Conservation (phyloP, 371 early-diverging fungal genomes). For the Circinella umbellata region DNA sequence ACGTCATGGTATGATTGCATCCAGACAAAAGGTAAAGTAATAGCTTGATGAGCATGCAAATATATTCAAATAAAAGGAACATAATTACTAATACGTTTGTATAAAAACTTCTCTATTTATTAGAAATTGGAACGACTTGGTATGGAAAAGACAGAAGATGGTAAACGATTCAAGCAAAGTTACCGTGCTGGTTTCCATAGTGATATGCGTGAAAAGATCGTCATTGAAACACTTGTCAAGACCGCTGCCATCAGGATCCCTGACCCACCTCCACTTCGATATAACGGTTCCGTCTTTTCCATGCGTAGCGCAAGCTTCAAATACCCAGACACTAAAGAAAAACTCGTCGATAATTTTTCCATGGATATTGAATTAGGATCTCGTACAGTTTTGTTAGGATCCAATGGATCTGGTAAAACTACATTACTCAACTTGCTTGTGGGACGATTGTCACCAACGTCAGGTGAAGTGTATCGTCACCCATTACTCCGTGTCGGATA, state of each 20-base stretch:
- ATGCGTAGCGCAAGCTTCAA: conserved; percentile 67
- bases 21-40: conserved; percentile 67
- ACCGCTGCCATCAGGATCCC: conserved; percentile 60
- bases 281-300: conserved; percentile 65
- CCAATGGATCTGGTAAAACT: conserved; percentile 86
- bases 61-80: not conserved
- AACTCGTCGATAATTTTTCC: conserved; percentile 59
- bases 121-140: conserved; percentile 68
- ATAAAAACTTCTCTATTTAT: not conserved
- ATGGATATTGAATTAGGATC: conserved; percentile 64
- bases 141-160: conserved; percentile 68
- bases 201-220: conserved; percentile 51
- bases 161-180: conserved; percentile 71
- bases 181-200: conserved; percentile 64
- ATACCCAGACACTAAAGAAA: conserved; percentile 33
- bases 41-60: not conserved
- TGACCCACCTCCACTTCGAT: conserved; percentile 61
- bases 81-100: not conserved
- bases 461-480: conserved; percentile 64
- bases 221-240: conserved; percentile 62
- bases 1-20: conserved; percentile 70
- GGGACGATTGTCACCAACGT: conserved; percentile 58
- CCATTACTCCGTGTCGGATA: conserved; percentile 70
- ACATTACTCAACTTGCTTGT: conserved; percentile 80
- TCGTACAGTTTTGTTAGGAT: conserved; percentile 75